Conservation (phyloP, 306 rosid genomes). For the Crataegus laevigata region DNA sequence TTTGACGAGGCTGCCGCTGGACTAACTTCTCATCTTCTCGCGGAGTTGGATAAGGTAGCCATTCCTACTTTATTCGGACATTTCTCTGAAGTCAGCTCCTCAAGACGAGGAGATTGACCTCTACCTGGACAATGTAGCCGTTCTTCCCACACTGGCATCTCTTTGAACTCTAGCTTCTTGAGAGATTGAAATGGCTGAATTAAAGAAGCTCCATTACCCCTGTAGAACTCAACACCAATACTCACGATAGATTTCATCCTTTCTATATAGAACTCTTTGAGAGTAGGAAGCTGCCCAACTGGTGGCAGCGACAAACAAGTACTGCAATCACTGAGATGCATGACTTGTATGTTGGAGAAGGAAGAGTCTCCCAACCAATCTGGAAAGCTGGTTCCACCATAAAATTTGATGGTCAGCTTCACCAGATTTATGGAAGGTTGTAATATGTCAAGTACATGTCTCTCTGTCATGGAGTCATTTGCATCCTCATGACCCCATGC, state of each 20-base stretch:
- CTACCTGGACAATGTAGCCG: not conserved
- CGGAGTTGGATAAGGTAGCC: too few relatives aligned
- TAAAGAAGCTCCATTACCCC: not conserved
- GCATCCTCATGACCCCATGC: not conserved
- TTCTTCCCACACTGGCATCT: not conserved
- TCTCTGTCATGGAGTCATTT: not conserved
- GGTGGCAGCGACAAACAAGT: not conserved
- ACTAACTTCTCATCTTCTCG: too few relatives aligned
- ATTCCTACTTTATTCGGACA: too few relatives aligned
- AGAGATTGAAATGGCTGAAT: not conserved
- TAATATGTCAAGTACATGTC: not conserved
- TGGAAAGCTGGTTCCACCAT: not conserved
- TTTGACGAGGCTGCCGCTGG: too few relatives aligned
- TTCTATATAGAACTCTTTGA: too few relatives aligned
- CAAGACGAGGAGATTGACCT: not conserved
- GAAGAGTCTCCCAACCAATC: conserved; percentile 5
- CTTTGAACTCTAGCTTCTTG: not conserved
- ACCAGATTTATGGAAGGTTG: conserved; percentile 11
- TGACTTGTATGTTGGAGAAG: not conserved
- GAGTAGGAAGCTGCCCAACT: too few relatives aligned
- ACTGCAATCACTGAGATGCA: not conserved
- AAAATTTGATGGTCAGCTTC: not conserved
- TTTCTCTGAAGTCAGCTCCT: not conserved
- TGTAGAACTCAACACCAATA: conserved; percentile 1
- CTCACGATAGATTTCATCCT: too few relatives aligned